Percentiles rank a stretch among this genome's conserved stretches.
Conservation (phyloP, 371 early-diverging fungal species). For the Mortierella sp. region DNA sequence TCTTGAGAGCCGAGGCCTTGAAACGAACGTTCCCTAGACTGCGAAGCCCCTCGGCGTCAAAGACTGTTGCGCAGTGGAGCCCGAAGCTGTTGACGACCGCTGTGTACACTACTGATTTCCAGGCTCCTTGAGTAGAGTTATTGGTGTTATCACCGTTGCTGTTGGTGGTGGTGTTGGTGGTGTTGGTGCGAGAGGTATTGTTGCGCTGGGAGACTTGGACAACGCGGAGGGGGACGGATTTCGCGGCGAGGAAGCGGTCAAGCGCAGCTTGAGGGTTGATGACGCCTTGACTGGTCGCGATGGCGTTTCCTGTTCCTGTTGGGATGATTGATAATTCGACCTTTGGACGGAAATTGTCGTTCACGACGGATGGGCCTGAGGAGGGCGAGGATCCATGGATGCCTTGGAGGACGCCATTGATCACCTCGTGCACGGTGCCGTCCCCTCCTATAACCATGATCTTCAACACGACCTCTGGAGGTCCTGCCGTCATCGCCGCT, state of each 20-base stretch:
- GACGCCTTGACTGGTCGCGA: conserved; percentile 42
- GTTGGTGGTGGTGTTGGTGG: neutral
- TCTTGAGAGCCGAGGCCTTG: conserved; percentile 38
- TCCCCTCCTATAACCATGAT: conserved; percentile 47
- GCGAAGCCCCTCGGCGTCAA: conserved; percentile 35
- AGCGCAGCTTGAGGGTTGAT: conserved; percentile 24
- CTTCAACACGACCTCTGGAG: neutral
- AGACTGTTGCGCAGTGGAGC: conserved; percentile 43
- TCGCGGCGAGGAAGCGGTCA: conserved; percentile 18
- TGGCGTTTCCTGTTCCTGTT: conserved; percentile 43
- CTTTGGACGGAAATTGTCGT: conserved; percentile 1
- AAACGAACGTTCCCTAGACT: conserved; percentile 38
- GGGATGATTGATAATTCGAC: conserved; percentile 30
- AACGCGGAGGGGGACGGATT: conserved; percentile 18
- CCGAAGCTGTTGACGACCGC: conserved; percentile 51
- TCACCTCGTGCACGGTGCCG: conserved; percentile 42
- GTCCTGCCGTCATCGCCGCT: neutral
- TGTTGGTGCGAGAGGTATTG: neutral
- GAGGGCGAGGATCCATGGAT: neutral
- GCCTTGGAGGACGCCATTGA: conserved; percentile 43
- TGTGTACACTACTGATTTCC: conserved; percentile 20
- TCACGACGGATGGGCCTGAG: neutral
- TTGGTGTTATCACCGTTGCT: no score
- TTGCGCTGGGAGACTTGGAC: conserved; percentile 31
- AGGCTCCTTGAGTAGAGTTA: neutral